phyloP scores from a whole-genome alignment of 1,139 yeast species.

The Hansenula sp. region DNA sequence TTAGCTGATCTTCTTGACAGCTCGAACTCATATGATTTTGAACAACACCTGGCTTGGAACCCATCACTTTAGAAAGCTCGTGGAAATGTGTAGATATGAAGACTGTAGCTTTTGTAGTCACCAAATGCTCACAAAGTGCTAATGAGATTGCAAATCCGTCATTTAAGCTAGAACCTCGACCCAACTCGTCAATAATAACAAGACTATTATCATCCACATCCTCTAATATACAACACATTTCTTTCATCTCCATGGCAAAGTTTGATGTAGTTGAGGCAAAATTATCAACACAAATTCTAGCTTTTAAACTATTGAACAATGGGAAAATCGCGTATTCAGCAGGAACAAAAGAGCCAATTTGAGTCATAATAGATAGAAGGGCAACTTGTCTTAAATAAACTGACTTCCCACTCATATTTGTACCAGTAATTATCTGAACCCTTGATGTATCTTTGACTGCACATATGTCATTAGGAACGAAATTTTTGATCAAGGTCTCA shows the following conservation, averaged over 20 bases:
- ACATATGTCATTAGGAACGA: constrained; percentile 36
- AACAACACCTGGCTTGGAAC: constrained; percentile 26
- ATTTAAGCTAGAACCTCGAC: constrained; percentile 38
- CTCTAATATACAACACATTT: constrained; percentile 36
- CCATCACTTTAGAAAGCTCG: constrained; percentile 30
- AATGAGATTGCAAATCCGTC: constrained; percentile 39
- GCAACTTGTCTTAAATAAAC: constrained; percentile 39
- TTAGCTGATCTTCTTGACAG: constrained; percentile 18
- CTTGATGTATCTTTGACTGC: constrained; percentile 31
- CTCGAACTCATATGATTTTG: constrained; percentile 27
- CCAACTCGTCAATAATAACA: constrained; percentile 41
- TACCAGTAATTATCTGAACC: constrained; percentile 41
- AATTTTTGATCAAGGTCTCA: constrained; percentile 25
- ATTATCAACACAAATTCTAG: constrained; percentile 33
- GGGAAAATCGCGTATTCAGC: constrained; percentile 36
- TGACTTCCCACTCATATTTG: constrained; percentile 47
- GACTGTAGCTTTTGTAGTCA: constrained; percentile 24
- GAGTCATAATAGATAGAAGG: constrained; percentile 37
- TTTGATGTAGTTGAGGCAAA: constrained; percentile 32
- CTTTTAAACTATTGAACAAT: constrained; percentile 32
- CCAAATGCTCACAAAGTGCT: constrained; percentile 32
- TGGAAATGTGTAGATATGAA: constrained; percentile 38
- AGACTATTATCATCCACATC: constrained; percentile 28
- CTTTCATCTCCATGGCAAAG: constrained; percentile 42
- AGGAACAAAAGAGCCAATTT: constrained; percentile 41